These are phyloP conservation scores for Annulohypoxylon truncatum DNA, from an alignment of 2,329 filamentous ascomycete genomes.

Conservation along the genomic window DNA sequence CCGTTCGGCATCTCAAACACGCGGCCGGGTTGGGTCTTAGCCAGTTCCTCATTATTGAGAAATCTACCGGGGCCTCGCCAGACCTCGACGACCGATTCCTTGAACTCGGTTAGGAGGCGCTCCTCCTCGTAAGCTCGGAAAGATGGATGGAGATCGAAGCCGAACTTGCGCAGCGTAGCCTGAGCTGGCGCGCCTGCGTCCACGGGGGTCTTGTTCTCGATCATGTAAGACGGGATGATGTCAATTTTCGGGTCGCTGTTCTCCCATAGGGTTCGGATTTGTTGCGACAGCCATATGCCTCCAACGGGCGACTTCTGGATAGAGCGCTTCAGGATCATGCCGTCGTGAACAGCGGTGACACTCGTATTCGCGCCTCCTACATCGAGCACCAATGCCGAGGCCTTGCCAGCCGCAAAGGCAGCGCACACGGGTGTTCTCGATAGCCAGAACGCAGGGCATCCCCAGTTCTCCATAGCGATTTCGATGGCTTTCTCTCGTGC, in stretches of 20 bases:
- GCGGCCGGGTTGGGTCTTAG: slow-evolving; percentile 78
- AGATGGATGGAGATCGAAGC: slow-evolving; percentile 70
- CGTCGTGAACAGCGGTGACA: slow-evolving; percentile 92
- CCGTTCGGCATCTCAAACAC: slow-evolving; percentile 98
- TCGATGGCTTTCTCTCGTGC: slow-evolving; percentile 94
- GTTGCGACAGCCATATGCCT: slow-evolving; percentile 89
- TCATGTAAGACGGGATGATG: slow-evolving; percentile 85
- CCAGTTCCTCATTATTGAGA: slow-evolving; percentile 77
- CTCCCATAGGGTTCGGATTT: slow-evolving; percentile 84
- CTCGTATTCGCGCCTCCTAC: slow-evolving; percentile 89
- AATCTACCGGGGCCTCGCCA: slow-evolving; percentile 86
- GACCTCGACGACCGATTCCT: slow-evolving; percentile 94
- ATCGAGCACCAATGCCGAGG: slow-evolving; percentile 91
- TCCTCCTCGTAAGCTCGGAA: slow-evolving; percentile 91
- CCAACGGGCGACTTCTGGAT: slow-evolving; percentile 87
- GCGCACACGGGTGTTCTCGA: slow-evolving; percentile 89
- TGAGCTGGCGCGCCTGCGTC: slow-evolving; percentile 86
- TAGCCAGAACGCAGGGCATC: slow-evolving; percentile 92
- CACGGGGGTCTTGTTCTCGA: slow-evolving; percentile 87
- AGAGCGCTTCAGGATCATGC: slow-evolving; percentile 91
- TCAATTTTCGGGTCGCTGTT: slow-evolving; percentile 76
- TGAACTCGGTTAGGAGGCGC: slow-evolving; percentile 93
- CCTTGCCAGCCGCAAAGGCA: slow-evolving; percentile 92
- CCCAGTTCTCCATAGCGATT: slow-evolving; percentile 97
- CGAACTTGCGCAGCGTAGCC: slow-evolving; percentile 78